phyloP scores from a whole-genome alignment of 495 filamentous ascomycete species.

The Poronia punctata region DNA sequence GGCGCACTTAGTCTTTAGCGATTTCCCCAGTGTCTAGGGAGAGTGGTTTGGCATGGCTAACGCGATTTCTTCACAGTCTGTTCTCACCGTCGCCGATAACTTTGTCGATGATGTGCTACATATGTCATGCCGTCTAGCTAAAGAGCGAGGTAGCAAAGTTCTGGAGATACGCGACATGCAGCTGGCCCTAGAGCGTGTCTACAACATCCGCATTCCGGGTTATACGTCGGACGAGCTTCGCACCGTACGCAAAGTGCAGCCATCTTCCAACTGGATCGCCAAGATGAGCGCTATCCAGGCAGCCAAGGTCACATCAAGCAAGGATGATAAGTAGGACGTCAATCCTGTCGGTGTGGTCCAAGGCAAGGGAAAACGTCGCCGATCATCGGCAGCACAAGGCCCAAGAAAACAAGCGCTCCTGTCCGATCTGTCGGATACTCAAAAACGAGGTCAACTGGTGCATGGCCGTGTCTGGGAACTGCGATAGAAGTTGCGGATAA shows the following conservation, averaged over 20 bases:
- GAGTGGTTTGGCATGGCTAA: conserved; percentile 16
- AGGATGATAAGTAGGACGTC: conserved; percentile 35
- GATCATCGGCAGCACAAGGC: not conserved
- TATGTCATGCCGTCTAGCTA: conserved; percentile 82
- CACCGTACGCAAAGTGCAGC: conserved; percentile 86
- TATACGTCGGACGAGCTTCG: conserved; percentile 90
- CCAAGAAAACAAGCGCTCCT: no score
- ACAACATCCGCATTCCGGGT: conserved; percentile 95
- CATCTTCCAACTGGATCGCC: conserved; percentile 76
- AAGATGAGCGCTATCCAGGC: conserved; percentile 96
- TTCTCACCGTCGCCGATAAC: conserved; percentile 84
- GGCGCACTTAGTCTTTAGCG: no score
- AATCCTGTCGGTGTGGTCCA: conserved; percentile 3
- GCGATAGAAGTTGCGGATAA: no score
- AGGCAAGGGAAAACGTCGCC: not conserved
- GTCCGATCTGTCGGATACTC: no score
- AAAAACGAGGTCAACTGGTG: no score
- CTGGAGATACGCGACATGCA: conserved; percentile 93
- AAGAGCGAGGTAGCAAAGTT: conserved; percentile 77
- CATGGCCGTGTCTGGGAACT: no score
- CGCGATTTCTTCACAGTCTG: conserved; percentile 45
- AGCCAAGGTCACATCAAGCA: conserved; percentile 66
- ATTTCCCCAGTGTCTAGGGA: no score
- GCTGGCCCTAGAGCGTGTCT: conserved; percentile 89
- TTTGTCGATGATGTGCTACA: conserved; percentile 89